phyloP scores from a whole-genome alignment of 805 yeast genomes.

The Teunomyces aglyptinius region DNA sequence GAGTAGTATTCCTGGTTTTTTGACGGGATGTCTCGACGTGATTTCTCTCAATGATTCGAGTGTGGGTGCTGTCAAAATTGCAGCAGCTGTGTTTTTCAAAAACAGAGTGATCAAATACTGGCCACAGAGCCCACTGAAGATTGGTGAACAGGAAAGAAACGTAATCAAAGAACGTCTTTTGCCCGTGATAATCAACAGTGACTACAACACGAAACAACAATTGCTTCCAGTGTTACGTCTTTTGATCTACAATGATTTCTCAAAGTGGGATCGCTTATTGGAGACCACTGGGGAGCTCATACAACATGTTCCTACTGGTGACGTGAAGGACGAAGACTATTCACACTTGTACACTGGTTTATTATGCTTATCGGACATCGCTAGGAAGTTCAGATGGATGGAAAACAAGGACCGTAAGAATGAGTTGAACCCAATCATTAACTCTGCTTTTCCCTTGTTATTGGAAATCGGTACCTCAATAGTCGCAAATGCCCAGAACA shows the following conservation, averaged over 20 bases:
- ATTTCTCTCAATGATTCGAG: conserved; percentile 45
- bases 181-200: conserved; percentile 45
- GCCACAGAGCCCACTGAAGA: conserved; percentile 36
- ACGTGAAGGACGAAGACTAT: conserved; percentile 17
- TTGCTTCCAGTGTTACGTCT: conserved; percentile 16
- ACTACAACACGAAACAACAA: conserved; percentile 32
- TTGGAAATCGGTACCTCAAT: conserved; percentile 60
- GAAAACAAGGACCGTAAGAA: conserved; percentile 42
- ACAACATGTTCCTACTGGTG: conserved; percentile 20
- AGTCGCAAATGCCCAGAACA: conserved; percentile 26
- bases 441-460: conserved; percentile 62
- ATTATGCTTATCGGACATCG: conserved; percentile 65
- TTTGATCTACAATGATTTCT: conserved; percentile 33
- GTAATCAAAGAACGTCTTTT: conserved; percentile 67
- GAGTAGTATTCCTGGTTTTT: conserved; percentile 63
- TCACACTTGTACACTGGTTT: conserved; percentile 59
- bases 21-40: conserved; percentile 80
- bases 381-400: conserved; percentile 70
- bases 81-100: conserved; percentile 82
- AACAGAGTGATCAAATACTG: conserved; percentile 68
- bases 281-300: conserved; percentile 31
- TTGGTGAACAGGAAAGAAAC: conserved; percentile 73
- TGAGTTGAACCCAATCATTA: conserved; percentile 45
- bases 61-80: conserved; percentile 45
- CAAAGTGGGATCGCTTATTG: conserved; percentile 37